Evolutionary conservation across 768 basidiomycete species (phyloP).

Genomic region (Tricholoma sp.): DNA sequence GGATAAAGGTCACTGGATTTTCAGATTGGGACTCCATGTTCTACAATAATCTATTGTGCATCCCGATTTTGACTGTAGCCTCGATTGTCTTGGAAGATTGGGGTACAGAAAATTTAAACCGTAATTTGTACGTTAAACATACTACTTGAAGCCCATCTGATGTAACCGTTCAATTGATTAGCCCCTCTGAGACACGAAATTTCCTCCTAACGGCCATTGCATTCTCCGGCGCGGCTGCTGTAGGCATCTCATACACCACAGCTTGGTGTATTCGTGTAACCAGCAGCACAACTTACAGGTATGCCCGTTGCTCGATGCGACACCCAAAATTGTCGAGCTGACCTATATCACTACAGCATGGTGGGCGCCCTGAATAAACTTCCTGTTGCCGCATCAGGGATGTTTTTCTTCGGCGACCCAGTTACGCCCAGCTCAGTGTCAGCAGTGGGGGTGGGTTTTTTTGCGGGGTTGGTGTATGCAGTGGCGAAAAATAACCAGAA

Average conservation of each 20-base stretch:
- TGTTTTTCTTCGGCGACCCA: conserved; percentile 93
- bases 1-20: conserved; percentile 92
- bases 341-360: conserved; percentile 58
- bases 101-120: conserved; percentile 66
- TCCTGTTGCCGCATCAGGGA: conserved; percentile 97
- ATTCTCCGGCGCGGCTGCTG: conserved; percentile 96
- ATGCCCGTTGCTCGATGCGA: conserved; percentile 9
- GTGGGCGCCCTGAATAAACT: conserved; percentile 97
- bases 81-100: conserved; percentile 89
- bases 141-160: not conserved
- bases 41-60: conserved; percentile 95
- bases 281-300: conserved; percentile 98
- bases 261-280: conserved; percentile 98
- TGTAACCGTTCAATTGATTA: conserved; percentile 26
- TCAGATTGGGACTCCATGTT: conserved; percentile 99
- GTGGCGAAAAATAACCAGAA: conserved; percentile 94
- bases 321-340: not conserved
- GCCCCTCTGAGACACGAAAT: conserved; percentile 76
- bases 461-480: conserved; percentile 89
- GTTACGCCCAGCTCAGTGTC: conserved; percentile 86
- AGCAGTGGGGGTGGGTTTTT: conserved; percentile 83
- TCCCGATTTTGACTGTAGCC: conserved; percentile 80
- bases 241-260: conserved; percentile 96
- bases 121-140: conserved; percentile 77
- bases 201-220: conserved; percentile 83